phyloP scores from a whole-genome alignment of 129 eudicot genomes.

The Oenanthe sinensis region DNA sequence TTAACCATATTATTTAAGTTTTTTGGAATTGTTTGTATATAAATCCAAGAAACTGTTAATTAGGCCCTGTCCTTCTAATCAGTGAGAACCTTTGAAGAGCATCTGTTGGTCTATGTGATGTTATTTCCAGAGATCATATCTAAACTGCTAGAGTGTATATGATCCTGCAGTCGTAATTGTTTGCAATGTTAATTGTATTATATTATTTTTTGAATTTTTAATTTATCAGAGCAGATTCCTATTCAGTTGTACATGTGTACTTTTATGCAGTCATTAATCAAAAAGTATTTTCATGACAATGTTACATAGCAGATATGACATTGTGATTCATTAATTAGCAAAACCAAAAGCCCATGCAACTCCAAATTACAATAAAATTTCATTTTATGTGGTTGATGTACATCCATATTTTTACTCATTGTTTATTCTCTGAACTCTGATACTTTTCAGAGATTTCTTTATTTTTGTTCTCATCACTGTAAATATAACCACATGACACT shows the following conservation, averaged over 20 bases:
- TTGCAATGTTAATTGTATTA: not conserved
- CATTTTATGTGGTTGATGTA: constrained; percentile 13
- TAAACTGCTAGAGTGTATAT: not conserved
- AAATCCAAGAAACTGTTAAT: constrained; percentile 7
- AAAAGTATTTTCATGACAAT: not conserved
- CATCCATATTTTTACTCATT: constrained; percentile 15
- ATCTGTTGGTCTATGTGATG: constrained; percentile 2
- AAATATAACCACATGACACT: constrained; percentile 6
- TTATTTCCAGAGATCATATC: not conserved
- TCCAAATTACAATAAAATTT: not conserved
- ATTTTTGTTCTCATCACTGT: not conserved
- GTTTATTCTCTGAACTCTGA: not conserved
- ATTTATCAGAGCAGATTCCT: not conserved
- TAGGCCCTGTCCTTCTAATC: not conserved
- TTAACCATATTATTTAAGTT: constrained; percentile 14
- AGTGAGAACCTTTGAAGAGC: not conserved
- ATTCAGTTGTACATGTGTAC: not conserved
- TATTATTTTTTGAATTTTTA: not conserved
- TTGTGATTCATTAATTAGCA: not conserved
- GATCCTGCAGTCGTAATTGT: not conserved
- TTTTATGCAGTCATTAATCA: not conserved
- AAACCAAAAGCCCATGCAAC: not conserved
- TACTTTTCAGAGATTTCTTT: not conserved
- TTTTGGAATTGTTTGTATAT: not conserved
- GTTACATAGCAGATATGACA: not conserved